phyloP scores from a whole-genome alignment of 441 rosid genomes.

The Capsella rubella region DNA sequence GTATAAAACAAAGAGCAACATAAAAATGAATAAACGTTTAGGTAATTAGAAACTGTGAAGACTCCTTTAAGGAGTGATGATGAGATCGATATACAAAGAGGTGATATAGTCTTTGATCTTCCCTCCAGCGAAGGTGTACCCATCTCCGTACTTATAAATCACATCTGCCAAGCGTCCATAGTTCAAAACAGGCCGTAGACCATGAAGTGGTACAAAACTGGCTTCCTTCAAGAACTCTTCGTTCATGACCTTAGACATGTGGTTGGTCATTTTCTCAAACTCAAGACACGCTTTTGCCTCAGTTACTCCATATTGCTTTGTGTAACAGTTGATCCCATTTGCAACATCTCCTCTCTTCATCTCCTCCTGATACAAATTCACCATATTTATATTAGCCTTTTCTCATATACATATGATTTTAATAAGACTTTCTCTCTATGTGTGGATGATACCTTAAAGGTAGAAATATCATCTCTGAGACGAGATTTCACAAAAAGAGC shows the following conservation, averaged over 20 bases:
- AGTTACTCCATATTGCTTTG: not conserved
- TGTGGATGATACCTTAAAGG: not conserved
- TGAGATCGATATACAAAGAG: not conserved
- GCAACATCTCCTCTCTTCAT: not conserved
- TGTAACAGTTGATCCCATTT: not conserved
- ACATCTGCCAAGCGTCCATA: not conserved
- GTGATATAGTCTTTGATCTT: not conserved
- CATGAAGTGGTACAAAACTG: not conserved
- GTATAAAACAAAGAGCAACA: no score
- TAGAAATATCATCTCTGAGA: not conserved
- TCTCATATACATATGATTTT: not conserved
- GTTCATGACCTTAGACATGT: not conserved
- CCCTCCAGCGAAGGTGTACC: not conserved
- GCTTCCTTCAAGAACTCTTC: not conserved
- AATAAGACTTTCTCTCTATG: not conserved
- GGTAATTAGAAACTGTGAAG: no score
- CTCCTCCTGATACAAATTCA: not conserved
- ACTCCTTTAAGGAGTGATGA: not conserved
- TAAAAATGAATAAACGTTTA: no score
- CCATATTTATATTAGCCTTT: not conserved
- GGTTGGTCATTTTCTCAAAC: not conserved
- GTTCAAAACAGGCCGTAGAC: not conserved
- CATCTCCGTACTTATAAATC: not conserved
- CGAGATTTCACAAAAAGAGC: not conserved
- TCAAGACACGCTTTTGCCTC: not conserved